phyloP scores from a whole-genome alignment of 140 eudicot species.

The Erigeron philadelphicus region DNA sequence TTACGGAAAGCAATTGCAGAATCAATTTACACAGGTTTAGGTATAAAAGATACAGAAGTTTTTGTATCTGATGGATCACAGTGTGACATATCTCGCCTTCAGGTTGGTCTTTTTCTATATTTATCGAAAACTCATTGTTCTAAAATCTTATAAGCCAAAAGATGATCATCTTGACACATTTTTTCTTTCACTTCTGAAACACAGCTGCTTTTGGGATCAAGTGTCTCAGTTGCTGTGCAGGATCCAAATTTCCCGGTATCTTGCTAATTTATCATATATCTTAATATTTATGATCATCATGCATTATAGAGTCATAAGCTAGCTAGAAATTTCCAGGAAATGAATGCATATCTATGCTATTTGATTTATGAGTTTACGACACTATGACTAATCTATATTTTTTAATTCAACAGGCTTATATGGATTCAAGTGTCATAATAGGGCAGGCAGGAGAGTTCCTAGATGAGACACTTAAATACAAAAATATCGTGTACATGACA shows the following conservation, averaged over 20 bases:
- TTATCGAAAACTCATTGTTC: not conserved
- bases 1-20: slow-evolving; percentile 65
- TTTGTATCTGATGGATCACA: slow-evolving; percentile 87
- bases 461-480: slow-evolving; percentile 48
- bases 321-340: not conserved
- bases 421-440: slow-evolving; percentile 81
- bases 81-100: slow-evolving; percentile 81
- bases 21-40: slow-evolving; percentile 47
- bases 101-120: slow-evolving; percentile 37
- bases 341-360: not conserved
- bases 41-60: slow-evolving; percentile 54
- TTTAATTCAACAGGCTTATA: slow-evolving; percentile 57
- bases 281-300: not conserved
- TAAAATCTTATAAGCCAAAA: not conserved
- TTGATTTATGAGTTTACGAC: not conserved
- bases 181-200: not conserved
- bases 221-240: slow-evolving; percentile 56
- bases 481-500: slow-evolving; percentile 72
- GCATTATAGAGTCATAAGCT: not conserved
- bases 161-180: not conserved
- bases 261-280: not conserved
- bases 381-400: slow-evolving; percentile 14
- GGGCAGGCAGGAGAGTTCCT: slow-evolving; percentile 80
- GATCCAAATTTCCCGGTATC: slow-evolving; percentile 67
- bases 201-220: slow-evolving; percentile 55